A percentile compares a stretch with the other conserved stretches of the same genome.
phyloP scores from a whole-genome alignment of 2,329 filamentous ascomycete species.

The Ophiocordyceps unilateralis region DNA sequence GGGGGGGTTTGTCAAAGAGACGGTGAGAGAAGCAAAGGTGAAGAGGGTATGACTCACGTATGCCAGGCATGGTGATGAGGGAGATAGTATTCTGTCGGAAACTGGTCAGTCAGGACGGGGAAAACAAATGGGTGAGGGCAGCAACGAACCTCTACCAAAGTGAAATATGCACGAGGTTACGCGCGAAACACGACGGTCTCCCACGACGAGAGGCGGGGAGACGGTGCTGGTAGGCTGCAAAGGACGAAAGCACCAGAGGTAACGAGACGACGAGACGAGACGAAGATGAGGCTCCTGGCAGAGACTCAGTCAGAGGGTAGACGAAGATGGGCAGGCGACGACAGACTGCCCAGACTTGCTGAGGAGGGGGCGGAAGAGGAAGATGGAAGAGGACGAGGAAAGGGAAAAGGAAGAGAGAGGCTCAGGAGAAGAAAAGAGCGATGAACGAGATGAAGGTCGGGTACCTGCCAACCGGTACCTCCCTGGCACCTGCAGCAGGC shows the following conservation, averaged over 20 bases:
- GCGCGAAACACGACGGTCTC: not conserved
- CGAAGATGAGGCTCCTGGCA: not conserved
- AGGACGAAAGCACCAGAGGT: not conserved
- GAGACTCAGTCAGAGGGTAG: not conserved
- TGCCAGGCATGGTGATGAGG: slow-evolving; percentile 28
- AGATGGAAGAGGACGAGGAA: not conserved
- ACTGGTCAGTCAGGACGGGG: not conserved
- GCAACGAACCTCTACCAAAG: slow-evolving; percentile 1
- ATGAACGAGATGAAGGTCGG: not conserved
- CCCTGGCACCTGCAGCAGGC: not conserved
- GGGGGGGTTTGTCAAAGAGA: too few relatives aligned
- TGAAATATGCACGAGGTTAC: not conserved
- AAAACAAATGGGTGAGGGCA: too few relatives aligned
- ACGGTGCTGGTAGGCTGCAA: not conserved
- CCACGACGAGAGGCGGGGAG: not conserved
- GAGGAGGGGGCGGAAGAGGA: not conserved
- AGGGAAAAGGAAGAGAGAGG: not conserved
- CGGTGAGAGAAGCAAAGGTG: slow-evolving; percentile 1
- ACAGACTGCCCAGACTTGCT: not conserved
- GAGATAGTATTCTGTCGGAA: not conserved
- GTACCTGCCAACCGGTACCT: not conserved
- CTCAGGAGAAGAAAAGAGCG: slow-evolving; percentile 1
- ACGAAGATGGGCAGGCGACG: not conserved
- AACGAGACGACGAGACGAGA: not conserved
- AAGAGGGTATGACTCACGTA: slow-evolving; percentile 24